Conservation (phyloP, 768 basidiomycete species). For the Lactarius deliciosus region DNA sequence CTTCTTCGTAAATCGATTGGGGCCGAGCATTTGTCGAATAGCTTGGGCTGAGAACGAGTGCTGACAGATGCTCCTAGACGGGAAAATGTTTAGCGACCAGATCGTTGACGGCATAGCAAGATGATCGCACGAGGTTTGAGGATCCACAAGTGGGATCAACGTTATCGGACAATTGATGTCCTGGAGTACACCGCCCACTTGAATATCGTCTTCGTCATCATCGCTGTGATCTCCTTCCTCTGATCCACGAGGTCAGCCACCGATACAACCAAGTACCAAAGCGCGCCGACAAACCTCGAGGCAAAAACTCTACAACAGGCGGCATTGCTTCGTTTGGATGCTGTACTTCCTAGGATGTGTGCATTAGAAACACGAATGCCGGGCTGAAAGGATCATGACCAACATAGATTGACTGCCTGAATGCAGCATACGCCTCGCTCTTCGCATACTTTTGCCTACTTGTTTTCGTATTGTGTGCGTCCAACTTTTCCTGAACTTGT, state of each 20-base stretch:
- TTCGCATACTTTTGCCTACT: conserved; percentile 78
- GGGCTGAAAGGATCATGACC: neutral
- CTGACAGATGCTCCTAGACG: conserved; percentile 58
- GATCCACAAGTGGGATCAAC: conserved; percentile 62
- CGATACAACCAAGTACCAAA: neutral
- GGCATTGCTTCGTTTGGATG: conserved; percentile 70
- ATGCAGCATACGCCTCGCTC: conserved; percentile 54
- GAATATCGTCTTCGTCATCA: conserved; percentile 83
- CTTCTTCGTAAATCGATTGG: conserved; percentile 35
- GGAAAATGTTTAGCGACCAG: conserved; percentile 7
- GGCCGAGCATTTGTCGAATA: conserved; percentile 61
- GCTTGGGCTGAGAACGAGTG: conserved; percentile 81
- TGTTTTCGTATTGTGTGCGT: conserved; percentile 58
- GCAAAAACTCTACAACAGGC: conserved; percentile 70
- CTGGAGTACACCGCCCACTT: conserved; percentile 82
- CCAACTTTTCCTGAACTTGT: conserved; percentile 43
- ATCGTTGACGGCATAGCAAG: conserved; percentile 2
- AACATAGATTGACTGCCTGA: conserved; percentile 61
- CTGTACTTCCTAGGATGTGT: conserved; percentile 55
- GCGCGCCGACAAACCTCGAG: conserved; percentile 52
- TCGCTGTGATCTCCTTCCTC: conserved; percentile 82
- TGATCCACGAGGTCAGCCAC: conserved; percentile 36
- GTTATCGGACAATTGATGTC: conserved; percentile 85
- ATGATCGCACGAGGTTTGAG: conserved; percentile 74
- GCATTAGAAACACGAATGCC: conserved; percentile 7